These are phyloP conservation scores for Colletotrichum australisinense DNA, from an alignment of 2,329 filamentous ascomycete genomes.

Conservation along the genomic window DNA sequence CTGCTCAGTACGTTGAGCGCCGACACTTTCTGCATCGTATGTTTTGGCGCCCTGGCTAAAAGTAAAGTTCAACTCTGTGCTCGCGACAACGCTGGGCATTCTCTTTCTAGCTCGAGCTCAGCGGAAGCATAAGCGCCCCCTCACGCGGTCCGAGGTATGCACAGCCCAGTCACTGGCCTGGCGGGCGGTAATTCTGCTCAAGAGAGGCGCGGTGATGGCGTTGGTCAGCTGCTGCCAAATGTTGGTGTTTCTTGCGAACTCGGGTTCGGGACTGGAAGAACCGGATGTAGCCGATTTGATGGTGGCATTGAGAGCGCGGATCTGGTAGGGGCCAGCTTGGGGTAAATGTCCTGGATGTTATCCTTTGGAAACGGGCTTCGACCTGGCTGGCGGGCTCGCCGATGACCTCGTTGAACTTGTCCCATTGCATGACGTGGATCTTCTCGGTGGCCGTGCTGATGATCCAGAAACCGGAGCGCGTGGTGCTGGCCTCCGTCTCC, in stretches of 20 bases:
- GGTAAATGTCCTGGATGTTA: constrained; percentile 51
- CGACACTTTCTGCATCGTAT: constrained; percentile 52
- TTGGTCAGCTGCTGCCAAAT: constrained; percentile 66
- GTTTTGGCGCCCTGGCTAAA: constrained; percentile 56
- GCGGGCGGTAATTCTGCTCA: constrained; percentile 60
- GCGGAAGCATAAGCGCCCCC: constrained; percentile 50
- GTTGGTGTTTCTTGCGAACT: constrained; percentile 40
- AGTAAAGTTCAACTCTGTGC: constrained; percentile 59
- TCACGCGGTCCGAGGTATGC: constrained; percentile 64
- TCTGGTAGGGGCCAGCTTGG: constrained; percentile 57
- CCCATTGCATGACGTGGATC: constrained; percentile 65
- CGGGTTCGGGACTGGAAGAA: constrained; percentile 38
- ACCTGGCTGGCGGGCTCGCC: constrained; percentile 55
- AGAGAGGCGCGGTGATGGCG: constrained; percentile 56
- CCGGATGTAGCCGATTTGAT: constrained; percentile 10
- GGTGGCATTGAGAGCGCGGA: constrained; percentile 43
- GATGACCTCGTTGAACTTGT: constrained; percentile 66
- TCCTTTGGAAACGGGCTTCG: constrained; percentile 59
- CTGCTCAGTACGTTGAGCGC: constrained; percentile 53
- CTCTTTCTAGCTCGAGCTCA: constrained; percentile 53
- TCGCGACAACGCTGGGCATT: constrained; percentile 45
- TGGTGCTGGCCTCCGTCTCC: constrained; percentile 57
- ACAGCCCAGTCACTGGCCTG: constrained; percentile 60
- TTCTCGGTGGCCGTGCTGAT: constrained; percentile 48
- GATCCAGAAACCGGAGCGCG: constrained; percentile 70